A percentile compares a stretch with the other conserved stretches of the same genome.
These are phyloP conservation scores for Onygenales sp. DNA, from an alignment of 2,329 filamentous ascomycete species.

Conservation along the genomic window DNA sequence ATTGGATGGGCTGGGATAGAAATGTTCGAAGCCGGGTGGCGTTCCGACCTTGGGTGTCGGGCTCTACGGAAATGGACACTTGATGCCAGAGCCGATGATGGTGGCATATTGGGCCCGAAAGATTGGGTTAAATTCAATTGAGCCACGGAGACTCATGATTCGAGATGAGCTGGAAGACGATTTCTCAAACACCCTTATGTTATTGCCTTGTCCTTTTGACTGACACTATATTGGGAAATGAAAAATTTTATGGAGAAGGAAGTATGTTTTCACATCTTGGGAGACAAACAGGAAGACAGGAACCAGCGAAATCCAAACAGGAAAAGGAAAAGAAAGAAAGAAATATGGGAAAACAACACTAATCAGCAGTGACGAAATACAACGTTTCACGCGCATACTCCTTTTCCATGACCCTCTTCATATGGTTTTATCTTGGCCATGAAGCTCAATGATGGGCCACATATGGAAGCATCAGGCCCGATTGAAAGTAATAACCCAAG, in stretches of 20 bases:
- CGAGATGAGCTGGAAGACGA: background rate
- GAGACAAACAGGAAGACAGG: background rate
- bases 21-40: slow-evolving; percentile 76
- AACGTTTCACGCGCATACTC: background rate
- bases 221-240: background rate
- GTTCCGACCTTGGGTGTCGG: slow-evolving; percentile 50
- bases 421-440: slow-evolving; percentile 1
- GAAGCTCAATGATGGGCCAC: background rate
- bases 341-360: background rate
- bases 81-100: slow-evolving; percentile 50
- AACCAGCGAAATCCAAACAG: slow-evolving; percentile 5
- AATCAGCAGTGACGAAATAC: background rate
- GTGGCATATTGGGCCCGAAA: slow-evolving; percentile 56
- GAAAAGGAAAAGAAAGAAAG: slow-evolving; percentile 1
- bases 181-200: background rate
- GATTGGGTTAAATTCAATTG: slow-evolving; percentile 38
- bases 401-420: background rate
- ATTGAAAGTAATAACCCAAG: background rate
- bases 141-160: background rate
- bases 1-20: slow-evolving; percentile 89
- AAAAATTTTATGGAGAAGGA: background rate
- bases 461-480: background rate
- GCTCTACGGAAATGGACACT: slow-evolving; percentile 65
- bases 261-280: slow-evolving; percentile 13
- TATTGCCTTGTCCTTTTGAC: background rate